Conservation (phyloP, 805 yeast species). For the Kuraishia capsulata region DNA sequence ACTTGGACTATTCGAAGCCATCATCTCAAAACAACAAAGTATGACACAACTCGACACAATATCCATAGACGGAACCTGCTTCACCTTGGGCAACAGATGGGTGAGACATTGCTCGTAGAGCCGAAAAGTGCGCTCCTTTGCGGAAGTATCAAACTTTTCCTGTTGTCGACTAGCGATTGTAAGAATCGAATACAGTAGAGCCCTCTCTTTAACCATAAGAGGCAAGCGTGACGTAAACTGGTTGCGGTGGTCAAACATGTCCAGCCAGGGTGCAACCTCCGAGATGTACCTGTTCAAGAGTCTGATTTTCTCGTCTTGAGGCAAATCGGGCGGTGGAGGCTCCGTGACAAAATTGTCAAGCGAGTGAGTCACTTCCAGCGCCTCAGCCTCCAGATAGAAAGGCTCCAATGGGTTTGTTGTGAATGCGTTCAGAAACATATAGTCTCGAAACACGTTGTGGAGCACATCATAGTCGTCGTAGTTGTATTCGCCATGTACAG, state of each 20-base stretch:
- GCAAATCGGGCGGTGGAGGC: conserved; percentile 2
- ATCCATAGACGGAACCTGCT: conserved; percentile 14
- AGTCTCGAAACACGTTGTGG: conserved; percentile 25
- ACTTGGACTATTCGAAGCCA: conserved; percentile 25
- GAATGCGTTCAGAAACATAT: conserved; percentile 28
- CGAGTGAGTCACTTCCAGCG: not conserved
- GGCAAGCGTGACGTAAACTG: conserved; percentile 24
- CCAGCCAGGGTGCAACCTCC: conserved; percentile 28
- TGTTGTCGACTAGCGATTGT: conserved; percentile 20
- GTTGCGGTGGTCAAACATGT: conserved; percentile 22
- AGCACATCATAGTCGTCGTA: conserved; percentile 19
- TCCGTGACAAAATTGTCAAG: not conserved
- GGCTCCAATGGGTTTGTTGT: conserved; percentile 6
- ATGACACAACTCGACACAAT: conserved; percentile 27
- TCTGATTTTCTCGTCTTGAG: conserved; percentile 22
- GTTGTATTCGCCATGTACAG: no score
- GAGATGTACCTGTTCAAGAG: conserved; percentile 25
- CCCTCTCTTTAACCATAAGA: conserved; percentile 26
- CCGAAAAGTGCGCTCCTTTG: conserved; percentile 16
- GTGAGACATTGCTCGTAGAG: conserved; percentile 19
- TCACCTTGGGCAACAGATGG: conserved; percentile 25
- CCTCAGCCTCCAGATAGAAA: conserved; percentile 1
- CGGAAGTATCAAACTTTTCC: conserved; percentile 10
- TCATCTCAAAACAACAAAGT: conserved; percentile 32
- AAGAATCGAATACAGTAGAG: conserved; percentile 16